A percentile compares a stretch with the other conserved stretches of the same genome.
phyloP scores from a whole-genome alignment of 768 basidiomycete genomes.

The Tricholoma matsutake region DNA sequence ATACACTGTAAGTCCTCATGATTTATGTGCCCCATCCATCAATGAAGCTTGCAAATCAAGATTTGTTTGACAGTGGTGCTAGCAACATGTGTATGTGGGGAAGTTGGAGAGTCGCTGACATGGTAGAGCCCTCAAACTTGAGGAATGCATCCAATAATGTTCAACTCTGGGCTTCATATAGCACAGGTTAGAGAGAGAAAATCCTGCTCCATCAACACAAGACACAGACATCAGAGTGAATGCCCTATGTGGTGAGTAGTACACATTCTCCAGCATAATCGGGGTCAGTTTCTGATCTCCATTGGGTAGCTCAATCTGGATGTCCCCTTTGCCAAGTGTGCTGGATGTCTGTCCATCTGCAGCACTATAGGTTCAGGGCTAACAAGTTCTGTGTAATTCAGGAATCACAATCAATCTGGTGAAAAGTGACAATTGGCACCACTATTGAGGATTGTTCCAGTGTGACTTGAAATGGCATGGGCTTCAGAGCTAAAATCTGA shows the following conservation, averaged over 20 bases:
- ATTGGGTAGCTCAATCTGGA: no score
- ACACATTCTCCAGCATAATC: conserved; percentile 21
- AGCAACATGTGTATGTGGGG: conserved; percentile 5
- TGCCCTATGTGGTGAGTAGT: conserved; percentile 25
- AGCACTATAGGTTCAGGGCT: conserved; percentile 19
- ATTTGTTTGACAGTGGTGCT: no score
- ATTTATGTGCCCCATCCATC: no score
- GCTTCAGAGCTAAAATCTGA: not conserved
- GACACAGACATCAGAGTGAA: no score
- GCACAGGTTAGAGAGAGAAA: not conserved
- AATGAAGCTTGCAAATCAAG: no score
- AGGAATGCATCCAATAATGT: no score
- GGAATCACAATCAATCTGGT: conserved; percentile 13
- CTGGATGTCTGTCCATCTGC: conserved; percentile 27
- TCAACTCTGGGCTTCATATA: not conserved
- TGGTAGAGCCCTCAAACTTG: no score
- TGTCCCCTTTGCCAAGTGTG: no score
- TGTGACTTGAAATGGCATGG: not conserved
- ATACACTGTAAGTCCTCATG: no score
- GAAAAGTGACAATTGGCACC: not conserved
- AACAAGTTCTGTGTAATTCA: conserved; percentile 17
- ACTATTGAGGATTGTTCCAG: not conserved
- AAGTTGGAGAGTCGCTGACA: conserved; percentile 7
- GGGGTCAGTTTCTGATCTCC: no score
- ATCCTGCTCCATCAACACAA: conserved; percentile 17